Conservation (phyloP, 75 land plant species). For the Ceratopteris richardii region DNA sequence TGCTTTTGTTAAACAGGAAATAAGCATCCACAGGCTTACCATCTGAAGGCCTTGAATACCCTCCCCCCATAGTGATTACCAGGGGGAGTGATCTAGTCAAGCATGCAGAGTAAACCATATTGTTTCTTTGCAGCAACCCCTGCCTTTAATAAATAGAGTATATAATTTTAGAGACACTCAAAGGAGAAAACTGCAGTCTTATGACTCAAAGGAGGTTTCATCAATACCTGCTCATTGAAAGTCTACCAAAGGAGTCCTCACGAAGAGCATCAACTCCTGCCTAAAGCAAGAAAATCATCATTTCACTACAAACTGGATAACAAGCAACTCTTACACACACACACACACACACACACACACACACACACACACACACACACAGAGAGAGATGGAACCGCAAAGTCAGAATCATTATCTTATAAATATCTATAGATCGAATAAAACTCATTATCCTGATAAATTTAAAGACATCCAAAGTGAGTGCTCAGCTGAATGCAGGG, state of each 20-base stretch:
- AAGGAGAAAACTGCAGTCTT: background rate
- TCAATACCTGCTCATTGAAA: conserved; percentile 19
- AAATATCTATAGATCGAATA: too few species aligned
- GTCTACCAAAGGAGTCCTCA: conserved; percentile 33
- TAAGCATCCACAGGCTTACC: conserved; percentile 10
- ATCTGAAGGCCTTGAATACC: conserved; percentile 24
- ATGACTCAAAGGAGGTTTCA: too few species aligned
- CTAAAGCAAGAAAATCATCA: conserved; percentile 9
- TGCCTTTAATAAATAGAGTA: conserved; percentile 12
- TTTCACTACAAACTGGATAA: background rate
- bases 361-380: too few species aligned
- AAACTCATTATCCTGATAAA: too few species aligned
- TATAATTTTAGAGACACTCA: too few species aligned
- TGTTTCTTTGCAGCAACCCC: conserved; percentile 27
- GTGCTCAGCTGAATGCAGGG: too few species aligned
- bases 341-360: too few species aligned
- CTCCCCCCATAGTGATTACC: conserved; percentile 40
- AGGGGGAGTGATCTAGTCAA: conserved; percentile 14
- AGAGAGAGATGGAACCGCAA: too few species aligned
- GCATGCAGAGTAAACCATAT: conserved; percentile 31
- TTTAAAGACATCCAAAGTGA: too few species aligned
- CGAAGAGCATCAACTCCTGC: conserved; percentile 33
- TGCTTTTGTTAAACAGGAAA: too few species aligned
- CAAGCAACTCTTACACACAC: too few species aligned
- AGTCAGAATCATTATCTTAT: too few species aligned